phyloP scores from a whole-genome alignment of 345 rosid genomes.

The Corchorus olitorius region DNA sequence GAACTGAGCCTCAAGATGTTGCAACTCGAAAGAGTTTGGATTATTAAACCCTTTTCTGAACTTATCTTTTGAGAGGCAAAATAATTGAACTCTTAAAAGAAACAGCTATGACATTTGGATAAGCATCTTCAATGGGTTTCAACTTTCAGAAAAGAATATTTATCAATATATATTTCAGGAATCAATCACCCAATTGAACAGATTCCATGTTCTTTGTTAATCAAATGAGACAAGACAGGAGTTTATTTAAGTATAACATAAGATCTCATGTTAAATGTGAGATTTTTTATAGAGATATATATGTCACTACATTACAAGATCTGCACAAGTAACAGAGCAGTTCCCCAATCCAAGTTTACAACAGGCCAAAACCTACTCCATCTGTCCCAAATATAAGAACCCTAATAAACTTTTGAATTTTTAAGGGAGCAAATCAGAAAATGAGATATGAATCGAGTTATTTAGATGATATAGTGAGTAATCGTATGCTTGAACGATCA shows the following conservation, averaged over 20 bases:
- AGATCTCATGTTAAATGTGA: no score
- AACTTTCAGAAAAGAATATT: neutral
- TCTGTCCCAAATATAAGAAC: neutral
- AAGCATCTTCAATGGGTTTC: neutral
- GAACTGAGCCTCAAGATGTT: neutral
- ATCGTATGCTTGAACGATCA: slow-evolving; percentile 50
- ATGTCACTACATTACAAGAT: no score
- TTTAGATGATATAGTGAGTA: slow-evolving; percentile 47
- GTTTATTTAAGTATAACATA: no score
- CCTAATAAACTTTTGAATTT: neutral
- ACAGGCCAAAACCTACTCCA: no score
- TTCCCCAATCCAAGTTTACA: no score
- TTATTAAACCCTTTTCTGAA: no score
- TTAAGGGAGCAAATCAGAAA: neutral
- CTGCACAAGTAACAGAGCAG: no score
- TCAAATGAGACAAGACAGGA: neutral
- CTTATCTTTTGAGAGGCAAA: no score
- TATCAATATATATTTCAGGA: neutral
- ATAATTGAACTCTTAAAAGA: no score
- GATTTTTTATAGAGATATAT: no score
- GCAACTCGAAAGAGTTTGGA: no score
- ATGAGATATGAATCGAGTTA: neutral
- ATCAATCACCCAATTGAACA: neutral
- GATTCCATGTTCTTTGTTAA: neutral
- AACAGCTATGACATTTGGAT: no score